phyloP scores from a whole-genome alignment of 2,329 filamentous ascomycete species.

The Graphilbum sp. region DNA sequence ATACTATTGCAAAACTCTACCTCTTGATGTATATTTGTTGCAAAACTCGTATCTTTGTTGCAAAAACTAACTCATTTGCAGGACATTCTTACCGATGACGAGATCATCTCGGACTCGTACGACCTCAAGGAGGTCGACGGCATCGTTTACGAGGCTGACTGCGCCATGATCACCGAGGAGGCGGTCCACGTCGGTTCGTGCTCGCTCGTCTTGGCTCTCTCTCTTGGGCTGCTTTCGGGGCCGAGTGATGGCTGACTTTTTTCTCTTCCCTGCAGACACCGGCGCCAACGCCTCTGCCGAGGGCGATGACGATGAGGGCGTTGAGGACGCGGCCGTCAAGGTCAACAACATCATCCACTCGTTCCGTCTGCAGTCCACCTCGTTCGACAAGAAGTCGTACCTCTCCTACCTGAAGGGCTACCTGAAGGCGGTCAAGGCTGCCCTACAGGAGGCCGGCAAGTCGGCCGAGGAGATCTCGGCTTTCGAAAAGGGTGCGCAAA shows the following conservation, averaged over 20 bases:
- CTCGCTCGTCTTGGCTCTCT: too few species aligned
- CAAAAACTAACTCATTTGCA: slow-evolving; percentile 20
- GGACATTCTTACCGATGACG: slow-evolving; percentile 82
- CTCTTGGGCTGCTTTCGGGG: too few species aligned
- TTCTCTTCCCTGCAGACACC: slow-evolving; percentile 55
- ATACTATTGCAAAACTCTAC: too few species aligned
- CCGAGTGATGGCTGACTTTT: too few species aligned
- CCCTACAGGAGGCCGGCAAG: slow-evolving; percentile 40
- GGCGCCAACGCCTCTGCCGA: slow-evolving; percentile 97
- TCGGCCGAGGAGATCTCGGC: slow-evolving; percentile 51
- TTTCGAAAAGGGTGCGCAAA: slow-evolving; percentile 63
- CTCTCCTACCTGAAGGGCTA: slow-evolving; percentile 75
- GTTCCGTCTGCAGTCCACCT: slow-evolving; percentile 70
- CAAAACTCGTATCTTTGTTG: too few species aligned
- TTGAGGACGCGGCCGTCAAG: slow-evolving; percentile 52
- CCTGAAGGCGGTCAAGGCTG: slow-evolving; percentile 75
- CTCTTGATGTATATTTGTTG: too few species aligned
- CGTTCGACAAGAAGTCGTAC: slow-evolving; percentile 80
- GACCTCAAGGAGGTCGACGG: slow-evolving; percentile 65
- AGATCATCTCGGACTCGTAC: slow-evolving; percentile 94
- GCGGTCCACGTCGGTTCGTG: slow-evolving; percentile 55
- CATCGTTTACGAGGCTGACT: slow-evolving; percentile 80
- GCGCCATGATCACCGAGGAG: slow-evolving; percentile 72
- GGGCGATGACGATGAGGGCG: slow-evolving; percentile 59
- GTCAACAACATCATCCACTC: slow-evolving; percentile 91